Percentiles rank a stretch among this genome's conserved stretches.
Evolutionary conservation across 1,284 basidiomycete genomes (phyloP).

Genomic region (Cerioporus squamosus): DNA sequence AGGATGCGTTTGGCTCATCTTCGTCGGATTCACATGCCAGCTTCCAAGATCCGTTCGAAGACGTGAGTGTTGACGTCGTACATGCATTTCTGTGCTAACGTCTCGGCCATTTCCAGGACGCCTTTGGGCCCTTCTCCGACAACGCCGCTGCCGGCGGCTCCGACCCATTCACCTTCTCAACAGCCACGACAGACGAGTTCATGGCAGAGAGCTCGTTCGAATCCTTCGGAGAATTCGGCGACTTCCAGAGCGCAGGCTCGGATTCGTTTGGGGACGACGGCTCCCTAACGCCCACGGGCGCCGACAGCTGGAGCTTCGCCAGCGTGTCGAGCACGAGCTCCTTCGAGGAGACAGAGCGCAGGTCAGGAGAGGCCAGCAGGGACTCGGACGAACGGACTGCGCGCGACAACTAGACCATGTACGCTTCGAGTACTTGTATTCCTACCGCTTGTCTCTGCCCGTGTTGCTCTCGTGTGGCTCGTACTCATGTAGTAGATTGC

Average conservation of each 20-base stretch:
- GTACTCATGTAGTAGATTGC: slow-evolving; percentile 13
- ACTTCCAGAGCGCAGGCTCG: slow-evolving; percentile 64
- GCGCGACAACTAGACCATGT: slow-evolving; percentile 21
- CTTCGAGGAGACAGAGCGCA: slow-evolving; percentile 28
- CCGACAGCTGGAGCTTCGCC: slow-evolving; percentile 69
- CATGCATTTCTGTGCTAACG: background rate
- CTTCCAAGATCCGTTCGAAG: slow-evolving; percentile 58
- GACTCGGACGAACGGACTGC: slow-evolving; percentile 36
- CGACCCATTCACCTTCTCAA: slow-evolving; percentile 65
- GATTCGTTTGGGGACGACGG: slow-evolving; percentile 45
- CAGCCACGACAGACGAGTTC: slow-evolving; percentile 54
- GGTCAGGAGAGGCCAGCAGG: slow-evolving; percentile 17
- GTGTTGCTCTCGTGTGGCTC: background rate
- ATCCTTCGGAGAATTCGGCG: slow-evolving; percentile 76
- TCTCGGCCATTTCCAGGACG: slow-evolving; percentile 25
- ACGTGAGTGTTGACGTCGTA: slow-evolving; percentile 23
- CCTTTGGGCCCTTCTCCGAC: slow-evolving; percentile 76
- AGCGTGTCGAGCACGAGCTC: slow-evolving; percentile 46
- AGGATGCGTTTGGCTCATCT: slow-evolving; percentile 61
- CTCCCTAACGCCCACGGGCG: slow-evolving; percentile 59
- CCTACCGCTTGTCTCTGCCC: background rate
- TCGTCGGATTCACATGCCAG: slow-evolving; percentile 23
- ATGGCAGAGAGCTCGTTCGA: slow-evolving; percentile 65
- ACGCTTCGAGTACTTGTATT: slow-evolving; percentile 15
- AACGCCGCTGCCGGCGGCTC: slow-evolving; percentile 48